phyloP scores from a whole-genome alignment of 1,284 basidiomycete genomes.

The Golubevia sp. region DNA sequence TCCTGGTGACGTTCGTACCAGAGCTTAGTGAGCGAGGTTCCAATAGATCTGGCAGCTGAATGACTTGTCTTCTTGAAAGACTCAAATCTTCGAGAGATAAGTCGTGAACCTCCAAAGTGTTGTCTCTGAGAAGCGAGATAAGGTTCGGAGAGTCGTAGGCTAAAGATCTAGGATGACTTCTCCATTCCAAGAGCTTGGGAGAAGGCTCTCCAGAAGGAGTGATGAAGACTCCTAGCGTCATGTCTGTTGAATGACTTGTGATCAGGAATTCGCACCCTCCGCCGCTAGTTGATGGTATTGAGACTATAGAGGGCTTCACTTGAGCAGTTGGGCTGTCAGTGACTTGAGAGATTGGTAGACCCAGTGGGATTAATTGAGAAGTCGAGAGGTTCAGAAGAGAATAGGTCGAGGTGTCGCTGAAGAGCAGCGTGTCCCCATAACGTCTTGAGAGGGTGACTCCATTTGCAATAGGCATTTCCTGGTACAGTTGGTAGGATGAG shows the following conservation, averaged over 20 bases:
- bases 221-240: conserved; percentile 54
- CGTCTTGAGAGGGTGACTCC: conserved; percentile 50
- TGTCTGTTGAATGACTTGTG: conserved; percentile 45
- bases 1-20: background rate
- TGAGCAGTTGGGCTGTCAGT: conserved; percentile 40
- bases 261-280: conserved; percentile 46
- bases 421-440: conserved; percentile 41
- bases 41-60: conserved; percentile 20
- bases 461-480: conserved; percentile 41
- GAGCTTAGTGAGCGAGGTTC: conserved; percentile 36
- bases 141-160: conserved; percentile 29
- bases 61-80: background rate
- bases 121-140: conserved; percentile 46
- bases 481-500: no score
- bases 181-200: conserved; percentile 55
- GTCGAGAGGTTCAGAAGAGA: conserved; percentile 40
- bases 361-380: conserved; percentile 31
- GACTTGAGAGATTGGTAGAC: conserved; percentile 54
- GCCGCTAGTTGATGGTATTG: conserved; percentile 13
- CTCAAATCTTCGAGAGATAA: conserved; percentile 11
- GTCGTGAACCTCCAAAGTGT: conserved; percentile 45
- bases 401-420: conserved; percentile 50
- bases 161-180: conserved; percentile 51
- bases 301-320: conserved; percentile 46
- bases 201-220: conserved; percentile 47